Evolutionary conservation across 192 early-diverging fungal genomes (phyloP).

Genomic region (Coemansia sp.): DNA sequence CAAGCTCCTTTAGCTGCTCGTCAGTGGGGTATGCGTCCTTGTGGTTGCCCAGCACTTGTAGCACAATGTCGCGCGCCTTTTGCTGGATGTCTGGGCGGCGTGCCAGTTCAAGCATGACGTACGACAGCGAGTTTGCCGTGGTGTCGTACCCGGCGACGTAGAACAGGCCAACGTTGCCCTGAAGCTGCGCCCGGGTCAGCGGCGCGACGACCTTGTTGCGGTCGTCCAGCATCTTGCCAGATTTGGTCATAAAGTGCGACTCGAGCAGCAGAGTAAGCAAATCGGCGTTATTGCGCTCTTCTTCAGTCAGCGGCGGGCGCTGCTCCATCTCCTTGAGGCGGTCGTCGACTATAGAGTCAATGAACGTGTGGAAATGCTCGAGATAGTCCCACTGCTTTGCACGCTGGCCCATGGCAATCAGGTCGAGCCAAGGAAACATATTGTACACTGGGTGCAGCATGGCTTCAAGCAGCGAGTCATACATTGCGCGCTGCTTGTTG

Average conservation of each 20-base stretch:
- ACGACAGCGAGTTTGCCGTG: constrained; percentile 55
- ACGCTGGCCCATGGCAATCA: constrained; percentile 37
- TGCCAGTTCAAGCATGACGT: constrained; percentile 48
- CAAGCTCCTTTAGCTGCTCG: constrained; percentile 52
- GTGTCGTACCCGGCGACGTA: constrained; percentile 59
- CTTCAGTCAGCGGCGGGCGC: constrained; percentile 35
- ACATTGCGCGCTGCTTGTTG: constrained; percentile 45
- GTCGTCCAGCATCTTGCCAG: constrained; percentile 43
- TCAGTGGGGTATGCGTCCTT: constrained; percentile 51
- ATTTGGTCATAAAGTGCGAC: constrained; percentile 38
- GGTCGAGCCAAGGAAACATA: constrained; percentile 54
- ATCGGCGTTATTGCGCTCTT: constrained; percentile 50
- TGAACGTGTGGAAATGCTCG: constrained; percentile 38
- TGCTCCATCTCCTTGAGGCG: constrained; percentile 26
- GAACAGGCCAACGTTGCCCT: constrained; percentile 52
- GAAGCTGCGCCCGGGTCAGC: constrained; percentile 46
- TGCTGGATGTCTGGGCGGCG: constrained; percentile 50
- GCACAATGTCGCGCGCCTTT: constrained; percentile 54
- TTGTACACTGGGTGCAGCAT: constrained; percentile 50
- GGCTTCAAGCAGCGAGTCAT: constrained; percentile 44
- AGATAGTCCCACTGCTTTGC: constrained; percentile 41
- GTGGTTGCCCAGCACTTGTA: constrained; percentile 53
- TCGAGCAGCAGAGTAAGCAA: constrained; percentile 57
- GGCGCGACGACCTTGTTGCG: constrained; percentile 35
- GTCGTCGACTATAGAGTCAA: constrained; percentile 44